Base-by-base conservation (phyloP, 257 asterid species). In the Leptodermis oblonga region DNA sequence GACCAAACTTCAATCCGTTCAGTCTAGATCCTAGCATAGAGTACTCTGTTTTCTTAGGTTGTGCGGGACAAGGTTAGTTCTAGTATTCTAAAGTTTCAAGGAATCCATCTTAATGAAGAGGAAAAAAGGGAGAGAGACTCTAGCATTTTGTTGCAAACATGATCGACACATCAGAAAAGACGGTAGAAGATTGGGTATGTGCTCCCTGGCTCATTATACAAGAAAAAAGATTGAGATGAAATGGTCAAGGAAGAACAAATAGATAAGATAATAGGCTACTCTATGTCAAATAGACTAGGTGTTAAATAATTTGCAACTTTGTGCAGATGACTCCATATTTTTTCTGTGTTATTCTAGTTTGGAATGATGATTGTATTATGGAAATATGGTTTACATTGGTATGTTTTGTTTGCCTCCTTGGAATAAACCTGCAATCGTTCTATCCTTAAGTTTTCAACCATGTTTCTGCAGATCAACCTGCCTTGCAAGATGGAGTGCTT, bases 401-500 rank as follows among this genome's bases (percentile, higher is more conserved):
- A 15, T 52, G 28, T 59, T n/a, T 48, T 34, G 26, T 54, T 65
- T 71, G 36, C 18, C 4, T 45, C 17, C 60, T n/a, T n/a, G 25
- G 31, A 41, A 25, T 55, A 52, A 13, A 25, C 4, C 61, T 26
- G 56, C 45, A 48, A 45, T 7, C 56, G n/a, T 70, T 59, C 23
- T 60, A 51, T 48, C 67, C 39, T 70, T 68, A 52, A 77, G 53
- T 39, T 49, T 42, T 48, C 33, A 72, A 58, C 54, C 37, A 30
- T 61, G 74, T 64, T 62, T 76, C 62, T 79, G 80, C 89, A 87
- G 93, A 80, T 70, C 75, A 78, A 73, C 76, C 68, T 56, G 61
- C 73, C 62, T 76, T 70, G 71, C 63, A 70, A 79, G 78, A 90
- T 92, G 98, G 95, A 90, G 4, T 81, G 83, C 81, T 20, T 86